These are phyloP conservation scores for Cymbidium sinense DNA, from an alignment of 106 monocot genomes.

Conservation along the genomic window DNA sequence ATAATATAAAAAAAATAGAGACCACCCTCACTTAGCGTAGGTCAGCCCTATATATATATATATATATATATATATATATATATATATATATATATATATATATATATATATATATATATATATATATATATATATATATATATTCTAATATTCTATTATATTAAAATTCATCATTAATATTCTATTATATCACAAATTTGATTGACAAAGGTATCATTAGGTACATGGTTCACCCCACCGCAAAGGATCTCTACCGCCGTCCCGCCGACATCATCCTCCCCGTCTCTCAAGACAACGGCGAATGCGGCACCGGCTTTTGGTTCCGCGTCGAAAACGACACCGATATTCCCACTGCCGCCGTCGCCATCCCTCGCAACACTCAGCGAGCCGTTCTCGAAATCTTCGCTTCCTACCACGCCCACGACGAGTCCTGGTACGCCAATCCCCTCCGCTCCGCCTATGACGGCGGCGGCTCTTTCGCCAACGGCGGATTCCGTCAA, in stretches of 20 bases:
- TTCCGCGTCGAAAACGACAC: constrained; percentile 22
- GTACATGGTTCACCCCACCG: constrained; percentile 10
- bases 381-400: constrained; percentile 37
- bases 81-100: too few species aligned
- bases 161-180: too few species aligned
- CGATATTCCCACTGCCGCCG: background rate
- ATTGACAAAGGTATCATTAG: background rate
- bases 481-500: constrained; percentile 37
- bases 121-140: too few species aligned
- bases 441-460: constrained; percentile 21
- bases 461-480: background rate
- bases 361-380: constrained; percentile 28
- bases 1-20: too few species aligned
- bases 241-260: constrained; percentile 20
- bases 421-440: constrained; percentile 40
- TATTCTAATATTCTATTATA: too few species aligned
- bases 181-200: too few species aligned
- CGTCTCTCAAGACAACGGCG: constrained; percentile 12
- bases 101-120: too few species aligned
- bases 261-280: constrained; percentile 46
- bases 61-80: too few species aligned
- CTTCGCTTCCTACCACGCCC: constrained; percentile 33
- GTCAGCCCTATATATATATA: too few species aligned
- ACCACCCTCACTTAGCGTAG: too few species aligned
- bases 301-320: constrained; percentile 26